Evolutionary conservation across 495 filamentous ascomycete species (phyloP).

Genomic region (Aspergillus nidulans): DNA sequence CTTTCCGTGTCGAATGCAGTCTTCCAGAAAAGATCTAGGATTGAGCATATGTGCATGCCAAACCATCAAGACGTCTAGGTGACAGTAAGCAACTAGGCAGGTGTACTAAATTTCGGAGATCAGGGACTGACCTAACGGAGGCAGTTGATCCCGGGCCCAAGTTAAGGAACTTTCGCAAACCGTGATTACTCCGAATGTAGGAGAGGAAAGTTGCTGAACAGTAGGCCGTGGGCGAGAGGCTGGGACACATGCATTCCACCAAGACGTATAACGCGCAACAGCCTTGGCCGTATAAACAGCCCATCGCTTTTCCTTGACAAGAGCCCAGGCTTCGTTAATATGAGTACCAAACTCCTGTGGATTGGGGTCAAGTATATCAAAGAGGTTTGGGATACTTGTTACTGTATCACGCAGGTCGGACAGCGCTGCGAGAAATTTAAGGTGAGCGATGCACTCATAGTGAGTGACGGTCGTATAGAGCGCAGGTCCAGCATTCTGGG

Average conservation of each 20-base stretch:
- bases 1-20: constrained; percentile 61
- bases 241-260: constrained; percentile 52
- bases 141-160: constrained; percentile 23
- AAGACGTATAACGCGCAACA: constrained; percentile 65
- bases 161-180: not conserved
- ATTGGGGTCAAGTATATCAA: constrained; percentile 53
- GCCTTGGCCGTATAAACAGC: constrained; percentile 68
- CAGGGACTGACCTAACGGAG: constrained; percentile 28
- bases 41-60: constrained; percentile 88
- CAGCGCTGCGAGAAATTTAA: constrained; percentile 71
- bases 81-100: constrained; percentile 2
- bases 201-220: constrained; percentile 1
- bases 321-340: constrained; percentile 28
- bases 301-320: constrained; percentile 76
- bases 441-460: constrained; percentile 63
- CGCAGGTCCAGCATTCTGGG: constrained; percentile 11
- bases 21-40: constrained; percentile 72
- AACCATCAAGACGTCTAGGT: constrained; percentile 76
- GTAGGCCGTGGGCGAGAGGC: constrained; percentile 2
- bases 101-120: not conserved
- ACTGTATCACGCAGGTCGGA: constrained; percentile 63
- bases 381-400: constrained; percentile 59
- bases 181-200: constrained; percentile 16
- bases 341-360: constrained; percentile 20
- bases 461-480: constrained; percentile 22